Conservation (phyloP, 2,329 filamentous ascomycete genomes). For the Aureobasidium zeae region DNA sequence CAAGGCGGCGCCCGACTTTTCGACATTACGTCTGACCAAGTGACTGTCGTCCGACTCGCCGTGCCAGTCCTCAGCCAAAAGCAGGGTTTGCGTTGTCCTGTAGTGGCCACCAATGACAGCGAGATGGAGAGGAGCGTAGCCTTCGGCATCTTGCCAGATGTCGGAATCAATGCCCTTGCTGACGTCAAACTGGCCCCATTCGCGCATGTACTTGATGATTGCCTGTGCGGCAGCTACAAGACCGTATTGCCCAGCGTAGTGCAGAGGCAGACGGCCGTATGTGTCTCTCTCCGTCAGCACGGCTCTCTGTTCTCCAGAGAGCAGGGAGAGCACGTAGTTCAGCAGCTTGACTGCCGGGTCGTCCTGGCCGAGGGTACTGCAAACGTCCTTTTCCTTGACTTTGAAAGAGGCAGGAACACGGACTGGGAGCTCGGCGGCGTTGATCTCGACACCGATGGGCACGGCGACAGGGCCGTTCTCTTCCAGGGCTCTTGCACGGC, state of each 20-base stretch:
- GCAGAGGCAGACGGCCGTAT: constrained; percentile 74
- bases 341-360: constrained; percentile 68
- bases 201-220: constrained; percentile 79
- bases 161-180: constrained; percentile 76
- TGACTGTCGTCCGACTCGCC: constrained; percentile 49
- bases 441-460: constrained; percentile 46
- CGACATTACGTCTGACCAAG: constrained; percentile 57
- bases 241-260: constrained; percentile 91
- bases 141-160: constrained; percentile 87
- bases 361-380: constrained; percentile 52
- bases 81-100: constrained; percentile 69
- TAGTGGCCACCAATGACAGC: constrained; percentile 87
- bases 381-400: constrained; percentile 53
- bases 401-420: constrained; percentile 53
- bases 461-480: constrained; percentile 17
- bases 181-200: constrained; percentile 79
- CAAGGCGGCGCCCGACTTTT: constrained; percentile 79
- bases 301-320: constrained; percentile 57
- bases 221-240: constrained; percentile 84
- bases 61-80: constrained; percentile 72
- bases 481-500: constrained; percentile 56
- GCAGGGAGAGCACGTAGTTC: constrained; percentile 53
- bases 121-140: constrained; percentile 82
- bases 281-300: constrained; percentile 63
- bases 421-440: constrained; percentile 62